Percentiles rank a stretch among this genome's conserved stretches.
Conservation (phyloP, 106 monocot genomes). For the Platanthera zijinensis region DNA sequence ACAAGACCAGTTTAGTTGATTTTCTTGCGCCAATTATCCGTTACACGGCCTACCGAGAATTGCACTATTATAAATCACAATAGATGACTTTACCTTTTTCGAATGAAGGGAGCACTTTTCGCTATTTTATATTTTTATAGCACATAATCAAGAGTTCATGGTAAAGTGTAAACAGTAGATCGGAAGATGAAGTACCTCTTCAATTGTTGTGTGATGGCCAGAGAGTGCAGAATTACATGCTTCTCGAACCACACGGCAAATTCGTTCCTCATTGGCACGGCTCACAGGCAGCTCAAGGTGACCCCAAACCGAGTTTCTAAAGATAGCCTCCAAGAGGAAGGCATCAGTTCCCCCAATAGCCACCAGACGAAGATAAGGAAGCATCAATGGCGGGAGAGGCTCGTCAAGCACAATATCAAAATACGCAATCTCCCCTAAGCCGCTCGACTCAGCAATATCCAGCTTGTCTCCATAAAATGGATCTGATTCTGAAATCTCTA, state of each 20-base stretch:
- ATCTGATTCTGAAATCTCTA: constrained; percentile 81
- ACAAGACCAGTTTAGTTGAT: too few relatives aligned
- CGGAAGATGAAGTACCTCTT: constrained; percentile 47
- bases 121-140: too few relatives aligned
- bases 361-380: constrained; percentile 76
- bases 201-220: constrained; percentile 53
- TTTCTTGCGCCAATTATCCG: too few relatives aligned
- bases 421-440: constrained; percentile 64
- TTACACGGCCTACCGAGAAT: too few relatives aligned
- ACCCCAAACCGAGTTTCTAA: constrained; percentile 82
- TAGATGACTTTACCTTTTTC: too few relatives aligned
- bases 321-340: constrained; percentile 85
- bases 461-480: constrained; percentile 88
- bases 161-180: too few relatives aligned
- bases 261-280: constrained; percentile 63
- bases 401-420: constrained; percentile 65
- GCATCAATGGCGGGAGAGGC: constrained; percentile 54
- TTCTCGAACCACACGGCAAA: constrained; percentile 60
- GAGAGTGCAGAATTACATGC: constrained; percentile 77
- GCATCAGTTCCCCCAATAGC: constrained; percentile 89
- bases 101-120: too few relatives aligned
- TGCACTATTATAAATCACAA: too few relatives aligned
- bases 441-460: constrained; percentile 79
- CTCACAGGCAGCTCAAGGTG: constrained; percentile 81
- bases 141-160: too few relatives aligned